phyloP scores from a whole-genome alignment of 2,329 filamentous ascomycete species.

The Verticillium nubilum region DNA sequence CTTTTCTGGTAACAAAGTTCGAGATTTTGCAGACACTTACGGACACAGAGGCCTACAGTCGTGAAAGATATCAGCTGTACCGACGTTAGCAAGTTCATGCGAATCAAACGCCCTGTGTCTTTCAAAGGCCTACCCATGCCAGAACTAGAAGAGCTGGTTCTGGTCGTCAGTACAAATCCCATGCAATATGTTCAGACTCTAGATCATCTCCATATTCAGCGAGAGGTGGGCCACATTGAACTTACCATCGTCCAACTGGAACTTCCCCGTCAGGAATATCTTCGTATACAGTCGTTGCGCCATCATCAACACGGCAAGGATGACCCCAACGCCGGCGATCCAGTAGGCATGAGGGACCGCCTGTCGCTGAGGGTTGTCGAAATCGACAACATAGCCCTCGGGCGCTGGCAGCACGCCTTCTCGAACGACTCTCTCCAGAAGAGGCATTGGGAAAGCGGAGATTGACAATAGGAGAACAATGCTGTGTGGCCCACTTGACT shows the following conservation, averaged over 20 bases:
- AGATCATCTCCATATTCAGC: too few relatives aligned
- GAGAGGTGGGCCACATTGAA: too few relatives aligned
- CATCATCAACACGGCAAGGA: constrained; percentile 9
- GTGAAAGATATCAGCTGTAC: constrained; percentile 5
- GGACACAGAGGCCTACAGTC: constrained; percentile 3
- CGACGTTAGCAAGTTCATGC: too few relatives aligned
- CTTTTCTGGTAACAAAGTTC: too few relatives aligned
- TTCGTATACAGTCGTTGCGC: constrained; percentile 20
- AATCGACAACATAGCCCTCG: constrained; percentile 18
- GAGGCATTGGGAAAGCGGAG: too few relatives aligned
- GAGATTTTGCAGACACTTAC: neutral
- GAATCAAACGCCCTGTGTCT: too few relatives aligned
- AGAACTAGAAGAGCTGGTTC: neutral
- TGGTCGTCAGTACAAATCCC: too few relatives aligned
- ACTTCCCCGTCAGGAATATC: constrained; percentile 14
- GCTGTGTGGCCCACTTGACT: too few relatives aligned
- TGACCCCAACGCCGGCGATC: constrained; percentile 10
- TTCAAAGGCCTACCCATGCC: neutral
- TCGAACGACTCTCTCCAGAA: too few relatives aligned
- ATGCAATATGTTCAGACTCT: too few relatives aligned
- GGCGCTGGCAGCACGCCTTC: constrained; percentile 8
- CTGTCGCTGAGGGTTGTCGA: constrained; percentile 15
- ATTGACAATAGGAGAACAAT: too few relatives aligned
- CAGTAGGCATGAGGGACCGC: constrained; percentile 14
- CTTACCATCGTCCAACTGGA: constrained; percentile 17